A percentile compares a stretch with the other conserved stretches of the same genome.
Conservation (phyloP, 495 filamentous ascomycete species). For the Pyronema omphalodes region DNA sequence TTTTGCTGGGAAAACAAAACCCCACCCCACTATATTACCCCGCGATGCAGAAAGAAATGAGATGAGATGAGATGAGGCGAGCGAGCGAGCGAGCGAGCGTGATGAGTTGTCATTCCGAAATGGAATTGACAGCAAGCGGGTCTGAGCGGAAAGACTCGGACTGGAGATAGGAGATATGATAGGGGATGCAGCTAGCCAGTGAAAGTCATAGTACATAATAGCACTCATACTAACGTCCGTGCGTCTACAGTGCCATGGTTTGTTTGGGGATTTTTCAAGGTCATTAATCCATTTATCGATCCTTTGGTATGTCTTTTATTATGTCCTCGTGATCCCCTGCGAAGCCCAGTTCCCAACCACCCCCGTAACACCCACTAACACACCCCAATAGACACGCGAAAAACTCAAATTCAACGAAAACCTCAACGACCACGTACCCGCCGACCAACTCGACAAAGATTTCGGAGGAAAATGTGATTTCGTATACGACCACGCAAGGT, state of each 20-base stretch:
- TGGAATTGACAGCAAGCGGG: no score
- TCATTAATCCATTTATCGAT: slow-evolving; percentile 92
- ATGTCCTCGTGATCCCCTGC: slow-evolving; percentile 3
- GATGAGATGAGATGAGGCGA: no score
- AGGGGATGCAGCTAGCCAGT: no score
- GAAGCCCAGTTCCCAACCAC: no score
- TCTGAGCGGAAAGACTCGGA: no score
- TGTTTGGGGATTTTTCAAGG: slow-evolving; percentile 78
- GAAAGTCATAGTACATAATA: no score
- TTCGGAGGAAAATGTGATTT: slow-evolving; percentile 54
- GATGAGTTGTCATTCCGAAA: no score
- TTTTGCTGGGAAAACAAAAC: neutral
- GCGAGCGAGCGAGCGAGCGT: no score
- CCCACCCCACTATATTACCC: neutral
- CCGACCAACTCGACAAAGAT: slow-evolving; percentile 55
- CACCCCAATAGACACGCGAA: slow-evolving; percentile 41
- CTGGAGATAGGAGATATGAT: no score
- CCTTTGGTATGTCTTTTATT: slow-evolving; percentile 30
- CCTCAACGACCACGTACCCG: slow-evolving; percentile 54
- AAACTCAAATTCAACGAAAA: slow-evolving; percentile 95
- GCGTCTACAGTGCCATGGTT: slow-evolving; percentile 68
- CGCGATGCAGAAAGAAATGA: no score
- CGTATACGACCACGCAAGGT: slow-evolving; percentile 66
- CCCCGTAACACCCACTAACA: neutral
- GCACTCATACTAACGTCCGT: slow-evolving; percentile 1